A percentile compares a stretch with the other conserved stretches of the same genome.
phyloP scores from a whole-genome alignment of 1,139 yeast species.

The Arxiozyma slooffiae region DNA sequence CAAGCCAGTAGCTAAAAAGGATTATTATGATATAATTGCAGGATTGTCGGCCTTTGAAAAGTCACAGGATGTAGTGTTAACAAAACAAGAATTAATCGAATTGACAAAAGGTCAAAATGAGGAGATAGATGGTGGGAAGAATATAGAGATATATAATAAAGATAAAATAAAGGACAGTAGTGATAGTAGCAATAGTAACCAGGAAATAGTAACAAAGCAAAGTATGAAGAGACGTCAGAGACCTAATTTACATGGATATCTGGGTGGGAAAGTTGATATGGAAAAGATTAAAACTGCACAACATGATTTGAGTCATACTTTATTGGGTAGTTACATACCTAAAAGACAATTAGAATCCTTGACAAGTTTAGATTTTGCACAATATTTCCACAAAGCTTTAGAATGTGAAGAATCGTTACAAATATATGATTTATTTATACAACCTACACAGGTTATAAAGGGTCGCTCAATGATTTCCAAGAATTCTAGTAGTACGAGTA shows the following conservation, averaged over 20 bases:
- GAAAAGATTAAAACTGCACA: conserved; percentile 19
- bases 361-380: conserved; percentile 29
- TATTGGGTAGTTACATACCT: conserved; percentile 30
- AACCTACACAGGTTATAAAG: conserved; percentile 4
- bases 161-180: background rate
- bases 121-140: background rate
- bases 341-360: conserved; percentile 26
- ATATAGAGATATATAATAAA: no score
- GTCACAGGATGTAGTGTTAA: conserved; percentile 23
- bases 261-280: conserved; percentile 24
- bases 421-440: conserved; percentile 19
- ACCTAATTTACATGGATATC: conserved; percentile 22
- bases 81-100: conserved; percentile 20
- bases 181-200: conserved; percentile 2
- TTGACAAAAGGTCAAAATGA: conserved; percentile 9
- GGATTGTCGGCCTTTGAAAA: conserved; percentile 26
- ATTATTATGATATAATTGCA: no score
- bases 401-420: conserved; percentile 25
- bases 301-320: conserved; percentile 24
- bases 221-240: conserved; percentile 6
- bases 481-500: background rate
- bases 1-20: background rate
- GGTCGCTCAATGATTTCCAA: background rate
- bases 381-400: conserved; percentile 24
- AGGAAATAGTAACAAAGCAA: conserved; percentile 6